phyloP scores from a whole-genome alignment of 2,329 filamentous ascomycete species.

The Pseudogymnoascus sp. region DNA sequence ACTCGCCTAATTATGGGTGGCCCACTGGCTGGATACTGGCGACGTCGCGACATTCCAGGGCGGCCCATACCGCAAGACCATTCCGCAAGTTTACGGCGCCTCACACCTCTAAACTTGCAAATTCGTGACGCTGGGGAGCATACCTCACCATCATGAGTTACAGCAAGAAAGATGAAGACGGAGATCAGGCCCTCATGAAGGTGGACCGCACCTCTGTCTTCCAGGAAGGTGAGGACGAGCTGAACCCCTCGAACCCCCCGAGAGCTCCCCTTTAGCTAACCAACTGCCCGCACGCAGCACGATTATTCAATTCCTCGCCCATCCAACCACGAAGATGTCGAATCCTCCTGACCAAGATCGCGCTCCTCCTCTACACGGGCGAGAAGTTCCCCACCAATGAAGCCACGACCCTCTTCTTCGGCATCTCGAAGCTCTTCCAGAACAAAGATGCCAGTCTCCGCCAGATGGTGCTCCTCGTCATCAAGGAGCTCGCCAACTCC shows the following conservation, averaged over 20 bases:
- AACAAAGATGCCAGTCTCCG: conserved; percentile 97
- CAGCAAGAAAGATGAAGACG: conserved; percentile 99
- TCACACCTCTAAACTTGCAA: conserved; percentile 11
- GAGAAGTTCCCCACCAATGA: conserved; percentile 96
- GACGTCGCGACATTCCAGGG: conserved; percentile 2
- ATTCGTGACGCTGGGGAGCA: conserved; percentile 31
- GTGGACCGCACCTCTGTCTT: conserved; percentile 97
- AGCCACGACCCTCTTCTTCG: conserved; percentile 96
- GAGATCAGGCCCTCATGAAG: conserved; percentile 86
- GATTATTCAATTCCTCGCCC: conserved; percentile 94
- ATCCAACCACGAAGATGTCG: conserved; percentile 97
- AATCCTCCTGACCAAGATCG: conserved; percentile 94
- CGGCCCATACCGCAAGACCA: neutral
- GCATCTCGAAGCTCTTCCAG: conserved; percentile 98
- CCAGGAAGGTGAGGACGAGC: conserved; percentile 72
- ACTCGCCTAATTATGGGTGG: neutral
- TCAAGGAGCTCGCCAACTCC: conserved; percentile 93
- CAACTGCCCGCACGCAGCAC: conserved; percentile 50
- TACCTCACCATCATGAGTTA: conserved; percentile 65
- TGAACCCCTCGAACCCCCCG: conserved; percentile 22
- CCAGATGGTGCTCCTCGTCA: conserved; percentile 97
- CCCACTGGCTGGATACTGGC: conserved; percentile 3
- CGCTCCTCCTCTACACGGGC: conserved; percentile 89
- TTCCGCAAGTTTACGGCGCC: neutral
- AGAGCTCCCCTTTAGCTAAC: conserved; percentile 29